These are phyloP conservation scores for Russula foetens DNA, from an alignment of 768 basidiomycete genomes.

Conservation along the genomic window DNA sequence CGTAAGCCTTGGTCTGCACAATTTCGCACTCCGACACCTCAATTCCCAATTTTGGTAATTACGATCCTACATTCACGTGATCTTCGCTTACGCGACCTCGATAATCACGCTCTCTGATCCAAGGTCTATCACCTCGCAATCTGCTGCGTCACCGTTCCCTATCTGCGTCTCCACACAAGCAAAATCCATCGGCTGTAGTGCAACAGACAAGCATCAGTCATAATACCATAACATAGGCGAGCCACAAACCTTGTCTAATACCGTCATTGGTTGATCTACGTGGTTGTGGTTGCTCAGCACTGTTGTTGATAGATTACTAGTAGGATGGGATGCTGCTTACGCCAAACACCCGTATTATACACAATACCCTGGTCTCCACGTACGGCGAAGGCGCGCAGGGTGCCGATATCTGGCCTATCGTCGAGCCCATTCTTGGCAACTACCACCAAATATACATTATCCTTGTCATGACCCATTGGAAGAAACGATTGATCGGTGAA, in stretches of 20 bases:
- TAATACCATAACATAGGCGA: background rate
- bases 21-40: conserved; percentile 14
- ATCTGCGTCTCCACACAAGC: conserved; percentile 93
- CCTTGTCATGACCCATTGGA: conserved; percentile 73
- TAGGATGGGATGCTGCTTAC: conserved; percentile 46
- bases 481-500: conserved; percentile 90
- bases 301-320: background rate
- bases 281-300: background rate
- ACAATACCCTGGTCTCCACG: conserved; percentile 76
- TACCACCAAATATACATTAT: conserved; percentile 67
- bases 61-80: background rate
- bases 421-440: conserved; percentile 74
- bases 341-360: conserved; percentile 83
- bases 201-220: conserved; percentile 1
- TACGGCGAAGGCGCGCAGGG: conserved; percentile 76
- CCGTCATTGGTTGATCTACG: conserved; percentile 88
- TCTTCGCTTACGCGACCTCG: background rate
- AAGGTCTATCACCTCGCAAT: conserved; percentile 79
- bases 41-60: background rate
- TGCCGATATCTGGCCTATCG: conserved; percentile 68
- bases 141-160: conserved; percentile 62
- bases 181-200: conserved; percentile 60
- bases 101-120: conserved; percentile 33
- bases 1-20: background rate
- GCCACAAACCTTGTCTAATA: conserved; percentile 53